Evolutionary conservation across 352 stramenopile species (phyloP).

Genomic region (Globisporangium rhizosaccharum): DNA sequence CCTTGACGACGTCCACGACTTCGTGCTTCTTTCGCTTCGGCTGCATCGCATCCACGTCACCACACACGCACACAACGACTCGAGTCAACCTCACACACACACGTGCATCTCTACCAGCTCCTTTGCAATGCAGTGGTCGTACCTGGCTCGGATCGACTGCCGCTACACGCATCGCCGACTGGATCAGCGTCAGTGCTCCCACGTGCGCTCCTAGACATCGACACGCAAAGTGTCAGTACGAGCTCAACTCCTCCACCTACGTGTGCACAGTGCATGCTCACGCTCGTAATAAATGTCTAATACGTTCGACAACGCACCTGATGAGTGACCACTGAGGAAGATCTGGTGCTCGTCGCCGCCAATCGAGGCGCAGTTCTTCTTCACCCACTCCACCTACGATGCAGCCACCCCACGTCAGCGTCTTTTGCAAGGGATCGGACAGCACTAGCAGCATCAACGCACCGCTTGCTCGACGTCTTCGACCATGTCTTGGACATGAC

Average conservation of each 20-base stretch:
- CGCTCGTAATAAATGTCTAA: not conserved
- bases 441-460: conserved; percentile 3
- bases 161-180: conserved; percentile 39
- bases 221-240: not conserved
- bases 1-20: conserved; percentile 27
- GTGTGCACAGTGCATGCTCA: not conserved
- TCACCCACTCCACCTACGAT: conserved; percentile 50
- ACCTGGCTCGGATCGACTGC: not conserved
- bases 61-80: not conserved
- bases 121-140: not conserved
- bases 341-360: conserved; percentile 46
- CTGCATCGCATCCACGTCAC: not conserved
- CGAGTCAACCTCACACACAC: not conserved
- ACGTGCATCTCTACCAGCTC: too few species aligned
- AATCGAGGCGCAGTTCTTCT: conserved; percentile 31
- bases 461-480: conserved; percentile 80
- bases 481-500: conserved; percentile 83
- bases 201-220: conserved; percentile 34
- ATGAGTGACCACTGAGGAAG: conserved; percentile 64
- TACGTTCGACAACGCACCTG: conserved; percentile 16
- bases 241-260: not conserved
- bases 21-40: conserved; percentile 20
- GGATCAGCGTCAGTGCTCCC: conserved; percentile 42
- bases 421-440: not conserved
- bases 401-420: not conserved